Conservation (phyloP, 768 basidiomycete genomes). For the Roridomyces roridus region DNA sequence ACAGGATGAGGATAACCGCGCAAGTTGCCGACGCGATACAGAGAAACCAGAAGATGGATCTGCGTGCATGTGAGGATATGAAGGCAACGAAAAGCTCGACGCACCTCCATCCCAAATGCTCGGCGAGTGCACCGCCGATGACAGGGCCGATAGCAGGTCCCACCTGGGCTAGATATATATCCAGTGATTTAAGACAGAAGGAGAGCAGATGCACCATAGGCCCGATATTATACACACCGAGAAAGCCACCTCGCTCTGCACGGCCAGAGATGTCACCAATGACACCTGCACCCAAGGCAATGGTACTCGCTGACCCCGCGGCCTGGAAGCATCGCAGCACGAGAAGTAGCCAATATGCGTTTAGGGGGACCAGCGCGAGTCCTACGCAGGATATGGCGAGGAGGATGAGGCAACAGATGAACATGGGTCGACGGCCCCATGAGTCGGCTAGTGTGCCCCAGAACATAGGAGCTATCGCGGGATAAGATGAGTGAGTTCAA, state of each 20-base stretch:
- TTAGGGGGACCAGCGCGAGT: slow-evolving; percentile 53
- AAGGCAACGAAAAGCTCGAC: no score
- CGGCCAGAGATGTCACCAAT: slow-evolving; percentile 79
- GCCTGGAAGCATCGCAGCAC: slow-evolving; percentile 83
- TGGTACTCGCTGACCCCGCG: slow-evolving; percentile 78
- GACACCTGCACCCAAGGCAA: slow-evolving; percentile 79
- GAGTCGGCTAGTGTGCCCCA: slow-evolving; percentile 78
- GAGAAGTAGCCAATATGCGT: slow-evolving; percentile 80
- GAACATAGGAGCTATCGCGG: slow-evolving; percentile 61
- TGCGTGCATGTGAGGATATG: no score
- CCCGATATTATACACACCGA: slow-evolving; percentile 69
- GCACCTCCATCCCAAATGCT: slow-evolving; percentile 69
- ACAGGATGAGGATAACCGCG: slow-evolving; percentile 56
- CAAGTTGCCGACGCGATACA: slow-evolving; percentile 53
- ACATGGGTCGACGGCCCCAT: slow-evolving; percentile 67
- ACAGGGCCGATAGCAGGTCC: slow-evolving; percentile 70
- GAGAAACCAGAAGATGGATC: slow-evolving; percentile 70
- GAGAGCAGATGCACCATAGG: slow-evolving; percentile 50
- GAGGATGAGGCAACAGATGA: slow-evolving; percentile 66
- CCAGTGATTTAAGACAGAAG: no score
- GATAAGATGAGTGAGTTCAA: no score
- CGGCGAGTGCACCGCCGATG: slow-evolving; percentile 63
- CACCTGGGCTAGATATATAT: slow-evolving; percentile 45
- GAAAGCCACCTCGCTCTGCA: slow-evolving; percentile 76
- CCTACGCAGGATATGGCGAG: slow-evolving; percentile 72